phyloP scores from a whole-genome alignment of 129 eudicot species.

The Mikania micrantha region DNA sequence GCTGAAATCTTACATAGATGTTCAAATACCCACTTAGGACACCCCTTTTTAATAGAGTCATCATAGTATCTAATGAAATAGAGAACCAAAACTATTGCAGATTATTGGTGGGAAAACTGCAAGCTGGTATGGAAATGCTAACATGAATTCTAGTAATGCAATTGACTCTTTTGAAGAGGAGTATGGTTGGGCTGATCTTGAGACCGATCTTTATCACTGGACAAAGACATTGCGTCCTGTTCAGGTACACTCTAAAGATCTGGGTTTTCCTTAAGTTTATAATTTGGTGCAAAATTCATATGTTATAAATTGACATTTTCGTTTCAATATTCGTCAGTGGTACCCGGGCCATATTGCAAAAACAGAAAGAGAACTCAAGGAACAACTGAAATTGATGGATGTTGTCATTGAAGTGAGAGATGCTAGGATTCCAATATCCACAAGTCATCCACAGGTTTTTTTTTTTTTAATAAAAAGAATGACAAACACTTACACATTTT shows the following conservation, averaged over 20 bases:
- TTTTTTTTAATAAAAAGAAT: not conserved
- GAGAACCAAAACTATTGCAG: conserved; percentile 32
- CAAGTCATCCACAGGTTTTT: conserved; percentile 86
- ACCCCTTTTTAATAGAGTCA: not conserved
- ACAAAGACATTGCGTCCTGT: conserved; percentile 80
- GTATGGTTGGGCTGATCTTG: conserved; percentile 66
- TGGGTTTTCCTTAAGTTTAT: conserved; percentile 2
- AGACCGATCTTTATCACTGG: conserved; percentile 77
- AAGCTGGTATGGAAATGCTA: conserved; percentile 38
- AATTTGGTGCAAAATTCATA: not conserved
- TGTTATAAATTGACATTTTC: conserved; percentile 8
- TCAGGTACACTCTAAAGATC: conserved; percentile 63
- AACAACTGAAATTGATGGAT: conserved; percentile 90
- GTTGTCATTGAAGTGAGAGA: conserved; percentile 99
- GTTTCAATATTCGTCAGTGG: conserved; percentile 46
- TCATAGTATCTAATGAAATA: not conserved
- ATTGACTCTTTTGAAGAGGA: conserved; percentile 31
- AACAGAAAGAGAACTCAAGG: conserved; percentile 93
- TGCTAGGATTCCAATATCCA: conserved; percentile 93
- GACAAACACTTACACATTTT: not conserved
- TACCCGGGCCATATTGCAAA: conserved; percentile 98
- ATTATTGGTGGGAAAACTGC: conserved; percentile 66
- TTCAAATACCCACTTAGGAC: too few species aligned
- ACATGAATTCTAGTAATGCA: conserved; percentile 25
- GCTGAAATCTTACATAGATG: not conserved